These are phyloP conservation scores for Hordeum vulgare DNA, from an alignment of 176 grass and related monocot genomes.

Conservation along the genomic window DNA sequence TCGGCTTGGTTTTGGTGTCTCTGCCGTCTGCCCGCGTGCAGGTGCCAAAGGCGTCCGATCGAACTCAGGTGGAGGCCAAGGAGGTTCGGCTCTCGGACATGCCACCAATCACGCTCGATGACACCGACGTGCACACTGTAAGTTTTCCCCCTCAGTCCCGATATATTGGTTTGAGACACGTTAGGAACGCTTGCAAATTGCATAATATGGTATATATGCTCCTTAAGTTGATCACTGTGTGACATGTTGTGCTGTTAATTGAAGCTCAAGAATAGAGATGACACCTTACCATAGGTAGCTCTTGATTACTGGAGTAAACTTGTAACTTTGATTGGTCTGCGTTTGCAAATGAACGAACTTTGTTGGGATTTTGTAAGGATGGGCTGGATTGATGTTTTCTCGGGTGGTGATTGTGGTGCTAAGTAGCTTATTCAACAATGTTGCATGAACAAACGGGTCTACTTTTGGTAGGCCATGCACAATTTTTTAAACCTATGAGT, in stretches of 20 bases:
- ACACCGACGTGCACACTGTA: slow-evolving; percentile 91
- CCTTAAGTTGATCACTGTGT: background rate
- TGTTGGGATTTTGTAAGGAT: background rate
- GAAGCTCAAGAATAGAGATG: slow-evolving; percentile 1
- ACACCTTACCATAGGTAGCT: background rate
- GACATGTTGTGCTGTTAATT: background rate
- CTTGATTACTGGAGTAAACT: background rate
- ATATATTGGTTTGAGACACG: background rate
- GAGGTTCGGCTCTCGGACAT: slow-evolving; percentile 68
- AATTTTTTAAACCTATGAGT: background rate
- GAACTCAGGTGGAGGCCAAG: slow-evolving; percentile 71
- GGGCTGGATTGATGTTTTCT: background rate
- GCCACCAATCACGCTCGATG: slow-evolving; percentile 64
- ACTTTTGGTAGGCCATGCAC: background rate
- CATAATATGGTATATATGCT: background rate
- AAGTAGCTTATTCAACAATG: background rate
- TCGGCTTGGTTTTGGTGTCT: slow-evolving; percentile 11
- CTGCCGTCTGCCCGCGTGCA: slow-evolving; percentile 24
- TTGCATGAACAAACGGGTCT: background rate
- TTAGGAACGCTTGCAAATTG: background rate
- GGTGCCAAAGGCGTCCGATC: slow-evolving; percentile 77
- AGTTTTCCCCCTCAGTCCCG: background rate
- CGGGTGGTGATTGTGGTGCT: background rate
- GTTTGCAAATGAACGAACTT: background rate
- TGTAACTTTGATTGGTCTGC: background rate